Conservation (phyloP, 2,329 filamentous ascomycete species). For the Trichoderma gracile region DNA sequence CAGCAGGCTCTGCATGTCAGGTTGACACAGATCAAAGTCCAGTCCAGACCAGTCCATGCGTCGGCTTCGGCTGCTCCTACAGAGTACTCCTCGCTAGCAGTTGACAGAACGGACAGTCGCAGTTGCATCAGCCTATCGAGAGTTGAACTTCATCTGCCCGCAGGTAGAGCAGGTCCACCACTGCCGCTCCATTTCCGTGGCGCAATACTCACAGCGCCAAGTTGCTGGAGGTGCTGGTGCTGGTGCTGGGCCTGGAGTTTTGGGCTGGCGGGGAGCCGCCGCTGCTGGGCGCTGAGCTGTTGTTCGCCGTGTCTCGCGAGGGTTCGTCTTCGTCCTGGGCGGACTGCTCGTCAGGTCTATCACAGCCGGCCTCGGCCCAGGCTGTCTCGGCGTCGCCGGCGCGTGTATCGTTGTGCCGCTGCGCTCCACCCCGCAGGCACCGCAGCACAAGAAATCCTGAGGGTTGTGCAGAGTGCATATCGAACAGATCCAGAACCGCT, state of each 20-base stretch:
- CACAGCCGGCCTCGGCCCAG: constrained; percentile 27
- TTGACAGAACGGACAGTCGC: neutral
- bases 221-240: constrained; percentile 34
- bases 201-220: constrained; percentile 57
- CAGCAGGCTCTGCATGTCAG: constrained; percentile 3
- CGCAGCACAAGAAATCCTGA: constrained; percentile 52
- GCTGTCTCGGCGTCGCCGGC: constrained; percentile 26
- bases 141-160: constrained; percentile 55
- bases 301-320: constrained; percentile 6
- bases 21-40: too few relatives aligned
- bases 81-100: neutral
- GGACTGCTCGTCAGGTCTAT: constrained; percentile 43
- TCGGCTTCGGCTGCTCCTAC: constrained; percentile 9
- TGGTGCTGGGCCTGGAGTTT: constrained; percentile 15
- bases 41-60: neutral
- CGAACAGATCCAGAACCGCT: constrained; percentile 51
- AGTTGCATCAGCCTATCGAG: constrained; percentile 34
- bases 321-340: constrained; percentile 26
- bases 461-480: constrained; percentile 61
- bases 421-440: constrained; percentile 55
- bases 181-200: constrained; percentile 51
- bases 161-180: constrained; percentile 61
- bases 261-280: constrained; percentile 19
- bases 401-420: constrained; percentile 23
- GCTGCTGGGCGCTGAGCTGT: constrained; percentile 26